Base-by-base conservation (phyloP, 1,284 basidiomycete genomes). In the Tylopilus sp. region DNA sequence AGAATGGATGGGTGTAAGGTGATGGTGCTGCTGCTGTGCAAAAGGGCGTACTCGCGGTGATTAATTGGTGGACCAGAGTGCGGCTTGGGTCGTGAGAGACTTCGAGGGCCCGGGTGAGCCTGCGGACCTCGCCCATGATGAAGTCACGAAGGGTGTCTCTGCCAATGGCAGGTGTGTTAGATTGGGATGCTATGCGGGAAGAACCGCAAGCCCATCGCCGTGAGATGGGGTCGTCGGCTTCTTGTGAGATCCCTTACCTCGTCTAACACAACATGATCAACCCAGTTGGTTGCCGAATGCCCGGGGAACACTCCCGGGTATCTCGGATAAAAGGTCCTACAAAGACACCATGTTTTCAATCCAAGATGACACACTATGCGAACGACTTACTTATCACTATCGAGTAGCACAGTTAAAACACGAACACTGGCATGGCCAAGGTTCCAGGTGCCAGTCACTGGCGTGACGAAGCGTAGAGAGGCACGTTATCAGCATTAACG, bases 41-140 rank as follows among this genome's bases (percentile, higher is more conserved):
- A 54, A 35, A 75, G 74, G 38, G 70, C 66, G 49, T 66, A 52
- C 74, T 64, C 45, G 79, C 79, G 44, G 73, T 71, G 54, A 84
- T 69, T 65, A 83, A 80, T 52, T 79, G 67, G 55, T 84, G 72
- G 31, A 68, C 67, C 41, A 73, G 71, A 16, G 74, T 74, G 53
- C 78, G 63, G 36, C 72, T 75, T 18, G 74, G 73, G 30, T 76
- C 70, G 57, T 78, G 76, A 46, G 71, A 64, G 41, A 81, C 71
- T 63, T 84, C 78, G 19, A 84, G 63, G 46, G 56, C 55, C 49
- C 57, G 57, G 36, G 60, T 40, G 15, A 66, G 44, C 44, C 50
- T 65, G 33, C 47, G 56, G 53, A 56, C 31, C 42, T 59, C 12
- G 16, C 40, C 45, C 64, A 67, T 67, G 25, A n/a, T n/a, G 34